Evolutionary conservation across 2,329 filamentous ascomycete species (phyloP).

Genomic region (Meredithiella fracta): DNA sequence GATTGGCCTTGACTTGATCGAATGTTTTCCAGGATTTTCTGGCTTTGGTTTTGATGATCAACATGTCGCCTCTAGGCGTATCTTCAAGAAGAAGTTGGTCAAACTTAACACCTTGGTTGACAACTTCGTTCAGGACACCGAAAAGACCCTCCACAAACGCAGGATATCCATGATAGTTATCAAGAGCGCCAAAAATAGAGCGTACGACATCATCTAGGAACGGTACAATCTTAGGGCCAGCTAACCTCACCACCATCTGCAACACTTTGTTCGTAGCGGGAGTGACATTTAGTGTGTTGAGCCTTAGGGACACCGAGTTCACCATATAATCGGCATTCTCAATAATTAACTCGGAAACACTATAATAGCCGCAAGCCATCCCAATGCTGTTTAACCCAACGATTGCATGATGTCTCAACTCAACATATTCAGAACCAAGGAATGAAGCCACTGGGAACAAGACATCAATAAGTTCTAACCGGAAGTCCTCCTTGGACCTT

Average conservation of each 20-base stretch:
- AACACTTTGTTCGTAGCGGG: conserved; percentile 82
- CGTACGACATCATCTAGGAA: conserved; percentile 84
- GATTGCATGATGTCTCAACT: conserved; percentile 66
- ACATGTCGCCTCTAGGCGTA: conserved; percentile 18
- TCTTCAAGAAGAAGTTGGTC: conserved; percentile 31
- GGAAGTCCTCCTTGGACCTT: conserved; percentile 50
- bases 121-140: conserved; percentile 62
- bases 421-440: conserved; percentile 52
- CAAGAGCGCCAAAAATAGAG: conserved; percentile 82
- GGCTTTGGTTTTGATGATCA: conserved; percentile 29
- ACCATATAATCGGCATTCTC: conserved; percentile 93
- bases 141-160: conserved; percentile 75
- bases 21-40: conserved; percentile 23
- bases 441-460: conserved; percentile 86
- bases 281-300: conserved; percentile 85
- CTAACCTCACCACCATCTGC: conserved; percentile 82
- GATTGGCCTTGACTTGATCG: conserved; percentile 34
- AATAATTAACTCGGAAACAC: conserved; percentile 64
- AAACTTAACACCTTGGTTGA: conserved; percentile 59
- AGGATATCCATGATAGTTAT: conserved; percentile 88
- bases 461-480: conserved; percentile 73
- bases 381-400: conserved; percentile 70
- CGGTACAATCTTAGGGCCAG: conserved; percentile 64
- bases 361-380: conserved; percentile 53
- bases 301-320: conserved; percentile 72